phyloP scores from a whole-genome alignment of 495 filamentous ascomycete species.

The Evernia prunastri region DNA sequence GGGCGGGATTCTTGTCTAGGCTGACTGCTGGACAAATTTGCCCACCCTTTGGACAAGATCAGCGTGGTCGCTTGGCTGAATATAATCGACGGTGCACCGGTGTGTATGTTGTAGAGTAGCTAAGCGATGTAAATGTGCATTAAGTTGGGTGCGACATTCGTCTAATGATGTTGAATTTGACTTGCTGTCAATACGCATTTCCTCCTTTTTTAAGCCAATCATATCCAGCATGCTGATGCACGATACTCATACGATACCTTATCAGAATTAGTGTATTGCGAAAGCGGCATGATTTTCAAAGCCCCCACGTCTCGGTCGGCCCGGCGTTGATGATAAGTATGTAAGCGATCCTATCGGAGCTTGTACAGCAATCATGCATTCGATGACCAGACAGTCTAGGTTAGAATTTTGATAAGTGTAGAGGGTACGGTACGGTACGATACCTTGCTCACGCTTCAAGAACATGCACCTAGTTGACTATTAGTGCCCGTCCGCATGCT shows the following conservation, averaged over 20 bases:
- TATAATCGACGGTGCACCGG: too few species aligned
- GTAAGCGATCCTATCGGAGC: neutral
- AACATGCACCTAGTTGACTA: neutral
- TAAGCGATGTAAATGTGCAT: too few species aligned
- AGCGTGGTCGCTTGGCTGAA: too few species aligned
- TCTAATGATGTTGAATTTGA: neutral
- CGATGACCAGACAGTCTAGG: too few species aligned
- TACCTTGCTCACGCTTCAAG: neutral
- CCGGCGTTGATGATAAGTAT: neutral
- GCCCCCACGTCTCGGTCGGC: neutral
- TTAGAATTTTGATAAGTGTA: too few species aligned
- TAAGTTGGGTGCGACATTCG: too few species aligned
- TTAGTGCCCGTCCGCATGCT: neutral
- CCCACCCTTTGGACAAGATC: too few species aligned
- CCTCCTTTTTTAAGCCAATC: neutral
- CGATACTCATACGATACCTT: neutral
- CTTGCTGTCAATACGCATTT: neutral
- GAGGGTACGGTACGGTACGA: too few species aligned
- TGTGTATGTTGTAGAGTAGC: too few species aligned
- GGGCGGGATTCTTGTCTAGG: too few species aligned
- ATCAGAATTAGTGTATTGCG: neutral
- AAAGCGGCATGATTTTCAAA: neutral
- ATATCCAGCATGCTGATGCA: neutral
- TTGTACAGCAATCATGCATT: neutral
- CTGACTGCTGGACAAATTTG: too few species aligned